Base-by-base conservation (phyloP, 768 basidiomycete species). In the Calocera viscosa region DNA sequence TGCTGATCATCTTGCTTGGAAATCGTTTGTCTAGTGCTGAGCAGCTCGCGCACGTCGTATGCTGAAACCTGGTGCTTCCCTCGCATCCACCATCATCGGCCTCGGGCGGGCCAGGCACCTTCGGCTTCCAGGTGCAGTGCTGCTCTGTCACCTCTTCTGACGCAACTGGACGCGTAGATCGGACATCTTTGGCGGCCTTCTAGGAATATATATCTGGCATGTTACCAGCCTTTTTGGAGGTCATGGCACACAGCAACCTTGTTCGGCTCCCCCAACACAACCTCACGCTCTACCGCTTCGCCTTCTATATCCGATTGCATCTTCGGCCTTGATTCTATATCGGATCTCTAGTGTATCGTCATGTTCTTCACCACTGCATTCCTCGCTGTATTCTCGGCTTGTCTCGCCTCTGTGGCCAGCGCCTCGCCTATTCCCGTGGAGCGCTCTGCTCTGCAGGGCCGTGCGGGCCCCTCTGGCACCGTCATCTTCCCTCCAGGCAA, bases 401-500 rank as follows among this genome's bases (percentile, higher is more conserved):
- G 2, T 28, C 30, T 60, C 26, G 53, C 53, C 22, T 32, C 2
- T 19, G 7, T 60, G 14, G 53, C 53, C 19, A 32, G 53, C 30
- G 53, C 30, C 53, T 60, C 53, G 22, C 14, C 53, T 8, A 2
- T 22, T 8, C 53, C 53, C 12, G 49, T 49, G 8, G 11, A 12
- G 5, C 14, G 53, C 24, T 16, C 49, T n/a, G 24, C 8, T 8
- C 49, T 49, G 24, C 14, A 49, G 49, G 49, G 14, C 22, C 53
- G 53, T 32, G 53, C 30, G 7, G 53, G 53, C 30, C 53, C 53
- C 19, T 60, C 53, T 30, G 53, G 53, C 24, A 28, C 5, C 30
- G 53, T 60, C 26, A 60, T 60, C 53, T 60, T 5, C 53, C 53
- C 53, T 11, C 53, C 53, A 16, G 53, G 53, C 11, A 60, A 60